phyloP scores from a whole-genome alignment of 2,329 filamentous ascomycete species.

The Alternaria panax region DNA sequence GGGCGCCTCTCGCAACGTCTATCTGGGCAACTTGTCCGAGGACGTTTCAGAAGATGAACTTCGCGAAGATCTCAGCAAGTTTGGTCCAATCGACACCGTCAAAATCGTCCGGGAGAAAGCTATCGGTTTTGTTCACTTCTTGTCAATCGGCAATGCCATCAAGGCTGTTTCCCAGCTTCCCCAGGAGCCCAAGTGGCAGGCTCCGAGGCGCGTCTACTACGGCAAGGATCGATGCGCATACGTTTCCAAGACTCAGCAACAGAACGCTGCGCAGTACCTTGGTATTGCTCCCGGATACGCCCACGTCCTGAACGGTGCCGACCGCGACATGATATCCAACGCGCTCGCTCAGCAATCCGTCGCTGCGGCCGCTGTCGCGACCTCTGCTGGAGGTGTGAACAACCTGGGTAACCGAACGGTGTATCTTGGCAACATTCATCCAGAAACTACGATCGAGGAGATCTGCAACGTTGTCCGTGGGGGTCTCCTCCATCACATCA shows the following conservation, averaged over 20 bases:
- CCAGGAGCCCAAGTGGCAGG: constrained; percentile 96
- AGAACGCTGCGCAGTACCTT: constrained; percentile 97
- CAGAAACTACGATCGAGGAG: constrained; percentile 98
- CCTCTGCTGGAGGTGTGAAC: constrained; percentile 94
- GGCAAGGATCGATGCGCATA: constrained; percentile 98
- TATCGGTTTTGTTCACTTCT: constrained; percentile 96
- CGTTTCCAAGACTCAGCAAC: constrained; percentile 98
- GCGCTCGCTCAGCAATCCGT: constrained; percentile 97
- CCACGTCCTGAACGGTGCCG: constrained; percentile 93
- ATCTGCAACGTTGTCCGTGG: constrained; percentile 99
- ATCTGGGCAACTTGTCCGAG: constrained; percentile 90
- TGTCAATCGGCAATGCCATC: constrained; percentile 97
- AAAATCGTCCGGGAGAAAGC: constrained; percentile 98
- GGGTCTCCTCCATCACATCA: constrained; percentile 94
- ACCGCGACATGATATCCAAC: constrained; percentile 95
- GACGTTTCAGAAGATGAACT: constrained; percentile 91
- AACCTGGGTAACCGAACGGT: constrained; percentile 98
- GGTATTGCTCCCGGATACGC: constrained; percentile 97
- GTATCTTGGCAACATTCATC: constrained; percentile 98
- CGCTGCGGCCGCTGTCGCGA: constrained; percentile 93
- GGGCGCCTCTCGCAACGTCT: constrained; percentile 94
- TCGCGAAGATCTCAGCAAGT: constrained; percentile 93
- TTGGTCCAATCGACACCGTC: constrained; percentile 94
- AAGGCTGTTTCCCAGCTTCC: constrained; percentile 97
- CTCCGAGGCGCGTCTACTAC: constrained; percentile 94